Evolutionary conservation across 371 early-diverging fungal genomes (phyloP).

Genomic region (Mortierella sp.): DNA sequence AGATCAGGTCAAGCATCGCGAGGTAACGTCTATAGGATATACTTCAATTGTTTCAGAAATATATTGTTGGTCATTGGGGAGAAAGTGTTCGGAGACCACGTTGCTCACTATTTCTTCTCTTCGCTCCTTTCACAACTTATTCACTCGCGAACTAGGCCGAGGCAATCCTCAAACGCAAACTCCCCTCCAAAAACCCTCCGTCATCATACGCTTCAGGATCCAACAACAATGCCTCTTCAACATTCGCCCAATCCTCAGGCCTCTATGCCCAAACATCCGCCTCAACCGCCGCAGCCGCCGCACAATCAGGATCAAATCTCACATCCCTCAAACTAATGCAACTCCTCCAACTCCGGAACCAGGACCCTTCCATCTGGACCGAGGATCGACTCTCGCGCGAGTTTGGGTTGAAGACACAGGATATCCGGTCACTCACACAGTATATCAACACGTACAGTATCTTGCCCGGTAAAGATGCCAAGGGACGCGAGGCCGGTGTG

Average conservation of each 20-base stretch:
- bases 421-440: slow-evolving; percentile 32
- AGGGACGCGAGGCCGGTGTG: slow-evolving; percentile 52
- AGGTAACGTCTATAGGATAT: slow-evolving; percentile 16
- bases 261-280: slow-evolving; percentile 4
- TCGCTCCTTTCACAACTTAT: not conserved
- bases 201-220: slow-evolving; percentile 12
- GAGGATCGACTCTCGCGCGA: slow-evolving; percentile 25
- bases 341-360: slow-evolving; percentile 43
- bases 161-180: slow-evolving; percentile 40
- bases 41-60: not conserved
- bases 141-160: slow-evolving; percentile 28
- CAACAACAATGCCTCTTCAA: not conserved
- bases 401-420: slow-evolving; percentile 33
- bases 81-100: too few relatives aligned
- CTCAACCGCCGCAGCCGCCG: slow-evolving; percentile 2
- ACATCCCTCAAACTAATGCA: slow-evolving; percentile 53
- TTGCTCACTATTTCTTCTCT: not conserved
- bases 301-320: slow-evolving; percentile 9
- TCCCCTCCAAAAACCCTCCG: slow-evolving; percentile 32
- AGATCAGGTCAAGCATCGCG: slow-evolving; percentile 52
- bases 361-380: slow-evolving; percentile 53
- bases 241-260: slow-evolving; percentile 1
- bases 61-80: not conserved
- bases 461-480: slow-evolving; percentile 54
- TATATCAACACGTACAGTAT: slow-evolving; percentile 58